Evolutionary conservation across 495 filamentous ascomycete genomes (phyloP).

Genomic region (Venustampulla echinocandica): DNA sequence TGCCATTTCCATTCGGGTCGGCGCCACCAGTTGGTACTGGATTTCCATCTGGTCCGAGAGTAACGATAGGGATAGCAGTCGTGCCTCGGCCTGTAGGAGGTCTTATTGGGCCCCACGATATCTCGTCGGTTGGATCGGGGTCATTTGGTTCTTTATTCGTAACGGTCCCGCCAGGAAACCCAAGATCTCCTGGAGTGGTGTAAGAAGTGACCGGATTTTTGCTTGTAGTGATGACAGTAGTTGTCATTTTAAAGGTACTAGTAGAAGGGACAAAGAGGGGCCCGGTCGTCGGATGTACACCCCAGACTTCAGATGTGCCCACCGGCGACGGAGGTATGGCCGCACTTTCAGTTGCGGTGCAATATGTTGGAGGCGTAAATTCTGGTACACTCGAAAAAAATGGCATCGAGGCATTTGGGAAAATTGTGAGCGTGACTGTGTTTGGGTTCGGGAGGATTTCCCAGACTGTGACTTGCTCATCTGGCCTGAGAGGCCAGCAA

Average conservation of each 20-base stretch:
- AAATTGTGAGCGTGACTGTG: constrained; percentile 11
- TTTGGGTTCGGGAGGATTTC: constrained; percentile 14
- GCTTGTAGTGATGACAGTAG: constrained; percentile 14
- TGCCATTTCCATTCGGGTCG: not conserved
- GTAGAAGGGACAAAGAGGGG: not conserved
- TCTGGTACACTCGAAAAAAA: constrained; percentile 4
- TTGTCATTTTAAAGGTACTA: not conserved
- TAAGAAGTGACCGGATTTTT: constrained; percentile 11
- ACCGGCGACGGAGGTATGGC: not conserved
- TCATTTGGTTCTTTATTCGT: too few species aligned
- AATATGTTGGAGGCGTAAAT: constrained; percentile 14
- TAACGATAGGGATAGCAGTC: not conserved
- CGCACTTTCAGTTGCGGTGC: not conserved
- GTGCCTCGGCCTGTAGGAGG: not conserved
- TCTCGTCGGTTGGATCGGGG: too few species aligned
- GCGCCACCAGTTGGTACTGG: not conserved
- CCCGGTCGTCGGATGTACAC: not conserved
- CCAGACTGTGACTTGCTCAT: constrained; percentile 8
- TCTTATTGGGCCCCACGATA: too few species aligned
- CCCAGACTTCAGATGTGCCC: not conserved
- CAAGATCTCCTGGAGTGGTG: too few species aligned
- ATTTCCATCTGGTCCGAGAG: not conserved
- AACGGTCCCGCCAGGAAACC: too few species aligned
- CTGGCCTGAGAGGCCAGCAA: constrained; percentile 1
- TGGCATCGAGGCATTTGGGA: not conserved